Conservation (phyloP, 2,329 filamentous ascomycete genomes). For the Thelonectria blattea region DNA sequence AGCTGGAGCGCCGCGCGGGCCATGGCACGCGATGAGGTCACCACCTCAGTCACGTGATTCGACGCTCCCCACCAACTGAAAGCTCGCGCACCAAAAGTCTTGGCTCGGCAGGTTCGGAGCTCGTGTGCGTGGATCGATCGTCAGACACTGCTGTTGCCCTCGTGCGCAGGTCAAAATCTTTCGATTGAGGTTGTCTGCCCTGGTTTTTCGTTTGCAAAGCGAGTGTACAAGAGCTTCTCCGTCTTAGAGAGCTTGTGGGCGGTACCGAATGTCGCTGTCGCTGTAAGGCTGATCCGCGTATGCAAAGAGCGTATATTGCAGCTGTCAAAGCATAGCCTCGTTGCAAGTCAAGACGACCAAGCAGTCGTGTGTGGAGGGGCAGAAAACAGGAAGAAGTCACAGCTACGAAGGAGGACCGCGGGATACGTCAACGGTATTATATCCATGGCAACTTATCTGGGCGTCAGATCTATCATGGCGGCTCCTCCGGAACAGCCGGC, state of each 20-base stretch:
- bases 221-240: background rate
- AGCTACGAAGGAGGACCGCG: background rate
- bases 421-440: slow-evolving; percentile 25
- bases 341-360: background rate
- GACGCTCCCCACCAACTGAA: slow-evolving; percentile 2
- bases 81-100: slow-evolving; percentile 1
- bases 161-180: background rate
- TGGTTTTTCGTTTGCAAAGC: background rate
- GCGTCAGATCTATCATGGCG: slow-evolving; percentile 22
- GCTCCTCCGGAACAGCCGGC: slow-evolving; percentile 32
- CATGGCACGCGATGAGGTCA: slow-evolving; percentile 20
- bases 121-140: background rate
- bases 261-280: background rate
- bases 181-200: background rate
- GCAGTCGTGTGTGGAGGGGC: background rate
- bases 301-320: background rate
- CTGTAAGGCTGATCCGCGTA: background rate
- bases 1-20: slow-evolving; percentile 19
- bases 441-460: slow-evolving; percentile 12
- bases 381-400: background rate
- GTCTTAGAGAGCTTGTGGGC: background rate
- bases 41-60: slow-evolving; percentile 18
- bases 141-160: background rate
- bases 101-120: background rate
- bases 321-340: background rate